phyloP scores from a whole-genome alignment of 1,284 basidiomycete genomes.

The Ganoderma resinaceum region DNA sequence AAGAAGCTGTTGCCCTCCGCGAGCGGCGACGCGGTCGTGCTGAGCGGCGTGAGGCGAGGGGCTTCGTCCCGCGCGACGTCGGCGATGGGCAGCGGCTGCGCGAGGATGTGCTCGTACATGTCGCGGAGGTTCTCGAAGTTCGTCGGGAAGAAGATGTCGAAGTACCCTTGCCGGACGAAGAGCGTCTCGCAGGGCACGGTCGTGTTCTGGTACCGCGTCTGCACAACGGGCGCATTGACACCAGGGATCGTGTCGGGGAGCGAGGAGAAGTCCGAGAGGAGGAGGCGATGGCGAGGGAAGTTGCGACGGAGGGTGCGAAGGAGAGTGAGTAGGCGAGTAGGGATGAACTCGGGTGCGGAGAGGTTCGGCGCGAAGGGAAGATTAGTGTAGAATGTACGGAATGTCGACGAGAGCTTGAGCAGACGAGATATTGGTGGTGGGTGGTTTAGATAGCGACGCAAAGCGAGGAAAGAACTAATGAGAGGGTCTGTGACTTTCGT shows the following conservation, averaged over 20 bases:
- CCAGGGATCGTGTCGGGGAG: conserved; percentile 90
- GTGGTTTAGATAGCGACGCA: conserved; percentile 64
- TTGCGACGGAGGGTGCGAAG: conserved; percentile 82
- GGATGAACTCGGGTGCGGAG: conserved; percentile 89
- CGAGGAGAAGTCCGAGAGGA: conserved; percentile 92
- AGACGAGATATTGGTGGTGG: conserved; percentile 63
- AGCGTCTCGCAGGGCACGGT: conserved; percentile 93
- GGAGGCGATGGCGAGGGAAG: conserved; percentile 91
- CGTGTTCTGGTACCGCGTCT: conserved; percentile 86
- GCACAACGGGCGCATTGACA: conserved; percentile 92
- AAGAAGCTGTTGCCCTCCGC: conserved; percentile 72
- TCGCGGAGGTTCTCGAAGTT: conserved; percentile 87
- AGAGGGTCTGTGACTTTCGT: conserved; percentile 87
- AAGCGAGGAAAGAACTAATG: conserved; percentile 74
- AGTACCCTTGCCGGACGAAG: conserved; percentile 94
- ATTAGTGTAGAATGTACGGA: conserved; percentile 70
- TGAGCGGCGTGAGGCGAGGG: conserved; percentile 32
- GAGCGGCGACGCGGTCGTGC: conserved; percentile 55
- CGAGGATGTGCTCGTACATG: conserved; percentile 87
- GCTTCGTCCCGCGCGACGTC: conserved; percentile 43
- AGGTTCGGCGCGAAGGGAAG: conserved; percentile 94
- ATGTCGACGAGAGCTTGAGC: conserved; percentile 57
- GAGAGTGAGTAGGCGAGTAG: conserved; percentile 90
- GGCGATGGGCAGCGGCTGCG: conserved; percentile 51
- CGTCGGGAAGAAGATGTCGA: conserved; percentile 99